A percentile compares a stretch with the other conserved stretches of the same genome.
Evolutionary conservation across 768 basidiomycete species (phyloP).

Genomic region (Amanita exitialis): DNA sequence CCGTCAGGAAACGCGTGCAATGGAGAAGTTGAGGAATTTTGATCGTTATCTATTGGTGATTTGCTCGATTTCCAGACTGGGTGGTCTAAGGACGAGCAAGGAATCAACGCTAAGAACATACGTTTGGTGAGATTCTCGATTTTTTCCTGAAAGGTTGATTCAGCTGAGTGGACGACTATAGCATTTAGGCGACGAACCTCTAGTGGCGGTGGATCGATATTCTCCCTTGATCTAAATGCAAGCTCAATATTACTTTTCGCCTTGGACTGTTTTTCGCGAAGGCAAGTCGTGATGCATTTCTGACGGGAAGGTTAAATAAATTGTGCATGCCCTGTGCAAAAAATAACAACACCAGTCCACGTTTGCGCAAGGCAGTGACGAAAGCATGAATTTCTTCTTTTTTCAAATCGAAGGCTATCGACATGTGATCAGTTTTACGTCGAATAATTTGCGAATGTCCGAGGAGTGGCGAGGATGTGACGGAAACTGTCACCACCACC

Average conservation of each 20-base stretch:
- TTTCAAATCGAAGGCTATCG: slow-evolving; percentile 29
- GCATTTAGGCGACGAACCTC: neutral
- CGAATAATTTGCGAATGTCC: slow-evolving; percentile 18
- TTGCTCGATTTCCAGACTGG: slow-evolving; percentile 8
- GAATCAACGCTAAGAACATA: slow-evolving; percentile 4
- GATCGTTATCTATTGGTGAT: neutral
- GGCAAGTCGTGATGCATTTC: slow-evolving; percentile 7
- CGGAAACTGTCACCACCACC: slow-evolving; percentile 19
- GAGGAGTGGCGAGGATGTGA: slow-evolving; percentile 29
- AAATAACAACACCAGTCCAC: slow-evolving; percentile 33
- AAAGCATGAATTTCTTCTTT: slow-evolving; percentile 25
- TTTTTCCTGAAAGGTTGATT: slow-evolving; percentile 12
- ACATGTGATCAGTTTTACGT: slow-evolving; percentile 12
- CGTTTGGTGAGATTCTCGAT: slow-evolving; percentile 15
- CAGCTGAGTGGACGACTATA: neutral
- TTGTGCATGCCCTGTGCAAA: neutral
- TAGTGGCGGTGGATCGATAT: neutral
- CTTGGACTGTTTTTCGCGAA: slow-evolving; percentile 15
- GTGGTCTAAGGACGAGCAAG: neutral
- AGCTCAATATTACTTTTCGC: slow-evolving; percentile 14
- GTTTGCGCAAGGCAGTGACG: slow-evolving; percentile 26
- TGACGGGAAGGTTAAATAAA: neutral
- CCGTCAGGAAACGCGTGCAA: neutral
- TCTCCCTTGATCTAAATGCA: slow-evolving; percentile 9
- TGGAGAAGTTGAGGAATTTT: neutral